Base-by-base conservation (phyloP, 139 green algal genomes). In the Chlamydomonas sp. region DNA sequence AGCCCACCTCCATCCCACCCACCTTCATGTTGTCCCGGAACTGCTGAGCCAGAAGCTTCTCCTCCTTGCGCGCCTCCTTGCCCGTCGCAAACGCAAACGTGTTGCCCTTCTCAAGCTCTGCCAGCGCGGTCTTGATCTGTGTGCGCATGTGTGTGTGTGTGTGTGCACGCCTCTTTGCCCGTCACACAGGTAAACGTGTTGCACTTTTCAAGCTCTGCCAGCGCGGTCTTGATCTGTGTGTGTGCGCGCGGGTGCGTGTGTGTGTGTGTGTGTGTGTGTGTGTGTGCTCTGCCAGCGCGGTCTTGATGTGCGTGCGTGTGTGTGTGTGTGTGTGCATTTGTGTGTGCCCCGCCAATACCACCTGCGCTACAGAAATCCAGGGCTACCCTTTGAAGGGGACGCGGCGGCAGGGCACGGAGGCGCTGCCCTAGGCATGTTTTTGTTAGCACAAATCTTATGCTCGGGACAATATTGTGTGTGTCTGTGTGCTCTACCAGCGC, bases 171-270 rank as follows among this genome's bases (percentile, higher is more conserved):
- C 57, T 85, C 80, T 65, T 90, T 92, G 65, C 89, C 89, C 10
- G 85, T 91, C 10, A 84, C 85, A 83, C 94, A 96, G 0, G 86
- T 85, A 65, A 87, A 81, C 16, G 77, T 75, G 76, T 96, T 95
- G 77, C 89, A 88, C 38, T 76, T 82, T 43, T 91, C 89, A 37
- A 89, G 58, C 74, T 93, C 86, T 30, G 76, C 48, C 1, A 96
- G 65, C 1, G 89, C 89, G 47, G 74, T 84, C 60, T 84, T 82
- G 73, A 88, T 87, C 70, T 85, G 84, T 24, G 22, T 69, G n/a
- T n/a, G n/a, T n/a, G n/a, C n/a, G 22, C n/a, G n/a, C n/a, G n/a
- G n/a, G n/a, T n/a, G n/a, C n/a, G n/a, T n/a, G n/a, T n/a, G n/a
- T n/a, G n/a, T n/a, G n/a, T n/a, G n/a, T 70, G 35, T 86, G 78